Evolutionary conservation across 1,284 basidiomycete genomes (phyloP).

Genomic region (Cerioporus squamosus): DNA sequence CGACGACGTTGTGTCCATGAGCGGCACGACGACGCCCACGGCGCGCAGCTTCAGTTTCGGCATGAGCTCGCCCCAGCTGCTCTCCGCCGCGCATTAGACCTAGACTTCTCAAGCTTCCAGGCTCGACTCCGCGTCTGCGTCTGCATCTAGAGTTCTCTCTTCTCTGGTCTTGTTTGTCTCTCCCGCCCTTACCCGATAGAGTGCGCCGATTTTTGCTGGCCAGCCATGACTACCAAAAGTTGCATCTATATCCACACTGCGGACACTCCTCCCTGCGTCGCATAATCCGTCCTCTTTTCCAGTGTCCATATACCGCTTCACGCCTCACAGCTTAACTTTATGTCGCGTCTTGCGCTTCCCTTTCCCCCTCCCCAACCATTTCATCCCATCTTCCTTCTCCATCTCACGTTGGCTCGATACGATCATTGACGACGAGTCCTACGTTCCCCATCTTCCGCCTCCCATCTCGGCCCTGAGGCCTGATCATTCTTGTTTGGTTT

Average conservation of each 20-base stretch:
- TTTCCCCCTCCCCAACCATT: neutral
- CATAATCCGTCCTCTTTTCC: slow-evolving; percentile 1
- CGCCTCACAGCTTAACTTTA: neutral
- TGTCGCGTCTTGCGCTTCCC: neutral
- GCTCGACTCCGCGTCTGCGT: neutral
- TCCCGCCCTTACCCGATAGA: no score
- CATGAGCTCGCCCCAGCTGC: slow-evolving; percentile 17
- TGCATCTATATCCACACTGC: neutral
- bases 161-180: neutral
- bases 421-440: no score
- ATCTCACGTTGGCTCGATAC: neutral
- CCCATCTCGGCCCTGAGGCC: no score
- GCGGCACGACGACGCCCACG: slow-evolving; percentile 35
- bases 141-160: neutral
- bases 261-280: slow-evolving; percentile 3
- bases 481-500: neutral
- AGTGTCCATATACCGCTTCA: neutral
- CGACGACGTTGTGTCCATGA: slow-evolving; percentile 34
- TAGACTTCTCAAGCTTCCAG: slow-evolving; percentile 1
- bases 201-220: no score
- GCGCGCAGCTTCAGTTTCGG: slow-evolving; percentile 15
- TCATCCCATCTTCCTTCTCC: neutral
- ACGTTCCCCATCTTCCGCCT: no score
- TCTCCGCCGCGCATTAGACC: slow-evolving; percentile 19
- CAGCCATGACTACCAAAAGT: no score